Conservation (phyloP, 1,284 basidiomycete genomes). For the Fomitiporia mediterranea region DNA sequence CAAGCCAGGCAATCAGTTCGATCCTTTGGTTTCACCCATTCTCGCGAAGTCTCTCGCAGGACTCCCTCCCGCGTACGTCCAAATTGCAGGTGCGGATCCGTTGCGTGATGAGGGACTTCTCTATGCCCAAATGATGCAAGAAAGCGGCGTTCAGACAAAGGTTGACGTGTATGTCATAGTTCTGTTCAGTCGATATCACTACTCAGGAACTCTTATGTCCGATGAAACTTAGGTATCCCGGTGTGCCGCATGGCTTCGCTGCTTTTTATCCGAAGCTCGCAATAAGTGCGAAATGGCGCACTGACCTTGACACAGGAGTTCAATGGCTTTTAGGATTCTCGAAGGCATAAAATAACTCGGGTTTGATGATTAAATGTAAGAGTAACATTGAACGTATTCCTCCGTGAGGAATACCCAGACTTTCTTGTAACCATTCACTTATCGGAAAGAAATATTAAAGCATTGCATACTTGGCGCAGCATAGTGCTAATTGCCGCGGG, state of each 20-base stretch:
- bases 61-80: conserved; percentile 23
- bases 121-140: conserved; percentile 23
- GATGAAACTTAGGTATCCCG: conserved; percentile 9
- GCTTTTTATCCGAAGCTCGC: conserved; percentile 7
- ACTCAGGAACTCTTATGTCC: not conserved
- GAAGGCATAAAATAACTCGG: no score
- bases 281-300: conserved; percentile 9
- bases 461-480: no score
- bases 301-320: conserved; percentile 9
- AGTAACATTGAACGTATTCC: no score
- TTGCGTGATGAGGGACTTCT: conserved; percentile 26
- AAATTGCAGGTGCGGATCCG: conserved; percentile 24
- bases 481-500: no score
- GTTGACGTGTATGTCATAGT: conserved; percentile 22
- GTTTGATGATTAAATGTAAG: no score
- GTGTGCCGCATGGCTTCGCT: conserved; percentile 14
- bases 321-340: conserved; percentile 5
- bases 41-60: conserved; percentile 21
- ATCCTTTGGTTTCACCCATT: conserved; percentile 21
- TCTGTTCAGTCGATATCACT: not conserved
- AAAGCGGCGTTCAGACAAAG: conserved; percentile 20
- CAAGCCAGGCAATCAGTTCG: conserved; percentile 14
- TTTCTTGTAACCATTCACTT: no score
- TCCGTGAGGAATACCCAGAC: no score
- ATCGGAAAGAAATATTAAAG: no score